A percentile compares a stretch with the other conserved stretches of the same genome.
Conservation (phyloP, 192 early-diverging fungal genomes). For the Coemansia sp. region DNA sequence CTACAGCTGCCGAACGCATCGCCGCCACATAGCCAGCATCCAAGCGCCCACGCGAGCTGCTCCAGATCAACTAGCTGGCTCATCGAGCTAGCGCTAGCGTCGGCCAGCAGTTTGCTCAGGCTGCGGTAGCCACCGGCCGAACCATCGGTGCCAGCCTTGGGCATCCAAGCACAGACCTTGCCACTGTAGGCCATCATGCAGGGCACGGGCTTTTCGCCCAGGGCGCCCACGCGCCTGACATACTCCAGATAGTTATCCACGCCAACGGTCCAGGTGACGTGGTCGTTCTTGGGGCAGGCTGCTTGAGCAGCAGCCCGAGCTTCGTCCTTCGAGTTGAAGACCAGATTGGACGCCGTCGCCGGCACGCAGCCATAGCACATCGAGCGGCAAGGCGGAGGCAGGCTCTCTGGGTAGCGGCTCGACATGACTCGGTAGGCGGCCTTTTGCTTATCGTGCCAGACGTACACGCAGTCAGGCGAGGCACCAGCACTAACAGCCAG, state of each 20-base stretch:
- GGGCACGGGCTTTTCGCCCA: conserved; percentile 35
- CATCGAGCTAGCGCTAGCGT: not conserved
- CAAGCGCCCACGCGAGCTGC: conserved; percentile 31
- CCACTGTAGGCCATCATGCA: conserved; percentile 43
- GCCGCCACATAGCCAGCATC: conserved; percentile 43
- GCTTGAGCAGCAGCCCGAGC: conserved; percentile 22
- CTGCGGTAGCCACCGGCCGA: not conserved
- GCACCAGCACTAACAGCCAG: conserved; percentile 22
- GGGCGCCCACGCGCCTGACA: conserved; percentile 12
- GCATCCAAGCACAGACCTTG: conserved; percentile 19
- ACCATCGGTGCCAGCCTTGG: not conserved
- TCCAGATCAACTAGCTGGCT: not conserved
- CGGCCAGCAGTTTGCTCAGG: not conserved
- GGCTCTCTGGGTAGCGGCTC: conserved; percentile 26
- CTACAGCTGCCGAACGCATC: conserved; percentile 6
- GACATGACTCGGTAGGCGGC: conserved; percentile 48
- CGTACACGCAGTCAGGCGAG: conserved; percentile 30
- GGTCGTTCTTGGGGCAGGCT: not conserved
- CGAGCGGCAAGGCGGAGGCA: conserved; percentile 42
- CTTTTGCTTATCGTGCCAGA: conserved; percentile 53
- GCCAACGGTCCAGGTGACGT: conserved; percentile 31
- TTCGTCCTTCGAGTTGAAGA: conserved; percentile 34
- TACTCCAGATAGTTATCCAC: conserved; percentile 44
- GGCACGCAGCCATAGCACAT: conserved; percentile 46
- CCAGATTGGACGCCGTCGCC: conserved; percentile 16